Evolutionary conservation across 2,329 filamentous ascomycete genomes (phyloP).

Genomic region (Blastomyces parvus): DNA sequence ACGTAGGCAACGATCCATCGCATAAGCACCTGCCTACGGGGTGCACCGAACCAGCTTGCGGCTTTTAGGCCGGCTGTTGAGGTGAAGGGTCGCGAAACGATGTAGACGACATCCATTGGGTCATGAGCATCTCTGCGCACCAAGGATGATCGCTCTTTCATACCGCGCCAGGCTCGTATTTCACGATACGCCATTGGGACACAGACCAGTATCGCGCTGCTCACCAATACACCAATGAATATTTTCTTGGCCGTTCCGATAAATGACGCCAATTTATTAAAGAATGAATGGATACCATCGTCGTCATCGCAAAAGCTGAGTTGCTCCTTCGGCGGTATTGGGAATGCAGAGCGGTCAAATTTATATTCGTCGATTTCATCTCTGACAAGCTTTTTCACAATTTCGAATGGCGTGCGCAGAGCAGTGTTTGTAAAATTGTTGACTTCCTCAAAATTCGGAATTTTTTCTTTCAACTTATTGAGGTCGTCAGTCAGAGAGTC

Average conservation of each 20-base stretch:
- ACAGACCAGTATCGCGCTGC: conserved; percentile 63
- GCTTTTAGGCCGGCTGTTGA: conserved; percentile 62
- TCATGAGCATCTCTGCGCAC: conserved; percentile 61
- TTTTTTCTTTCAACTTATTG: conserved; percentile 61
- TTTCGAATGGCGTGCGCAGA: conserved; percentile 69
- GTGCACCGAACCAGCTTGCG: conserved; percentile 52
- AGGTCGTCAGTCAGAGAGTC: conserved; percentile 59
- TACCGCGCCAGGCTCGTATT: conserved; percentile 63
- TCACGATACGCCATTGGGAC: conserved; percentile 73
- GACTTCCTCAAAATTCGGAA: conserved; percentile 75
- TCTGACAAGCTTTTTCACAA: conserved; percentile 65
- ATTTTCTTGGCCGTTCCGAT: conserved; percentile 60
- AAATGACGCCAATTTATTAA: conserved; percentile 58
- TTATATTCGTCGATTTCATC: conserved; percentile 60
- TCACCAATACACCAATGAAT: conserved; percentile 64
- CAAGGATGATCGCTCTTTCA: conserved; percentile 59
- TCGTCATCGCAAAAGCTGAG: conserved; percentile 85
- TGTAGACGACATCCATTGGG: conserved; percentile 79
- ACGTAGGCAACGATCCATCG: conserved; percentile 81
- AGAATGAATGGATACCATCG: conserved; percentile 73
- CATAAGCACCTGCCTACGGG: conserved; percentile 58
- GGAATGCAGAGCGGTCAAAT: conserved; percentile 70
- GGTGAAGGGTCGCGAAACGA: conserved; percentile 71
- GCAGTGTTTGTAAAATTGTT: conserved; percentile 69
- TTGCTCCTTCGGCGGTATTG: conserved; percentile 70